Evolutionary conservation across 495 filamentous ascomycete genomes (phyloP), one percentile per base, ranked within the genome.

Genomic region (Podospora tetraspora): DNA sequence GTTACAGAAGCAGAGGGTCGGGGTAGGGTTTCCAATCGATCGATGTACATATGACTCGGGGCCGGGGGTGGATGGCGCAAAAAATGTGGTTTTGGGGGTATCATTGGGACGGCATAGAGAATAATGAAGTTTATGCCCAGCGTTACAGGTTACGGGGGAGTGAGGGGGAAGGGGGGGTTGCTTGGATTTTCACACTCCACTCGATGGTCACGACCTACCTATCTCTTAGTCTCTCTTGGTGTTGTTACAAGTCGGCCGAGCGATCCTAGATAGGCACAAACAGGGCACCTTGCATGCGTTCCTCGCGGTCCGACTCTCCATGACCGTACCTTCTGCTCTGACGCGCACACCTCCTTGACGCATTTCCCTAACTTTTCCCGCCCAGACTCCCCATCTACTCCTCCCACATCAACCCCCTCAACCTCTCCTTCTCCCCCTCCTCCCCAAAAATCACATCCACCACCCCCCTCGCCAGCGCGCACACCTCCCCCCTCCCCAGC

Each of bases 381-480:
- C 11, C 34, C 3, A 43, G 3, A 0, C 11, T 13, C 32, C 32
- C 32, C 12, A 57, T 29, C 9, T 21, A 34, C 22, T 34, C 32
- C 64, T 34, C 32, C 64, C 83, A 83, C 76, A 91, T 82, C 3
- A 90, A 78, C 11, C 70, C 70, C 24, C 79, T 73, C 63, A 93
- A 72, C 63, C 88, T 80, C 61, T 75, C 61, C 74, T 91, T 90
- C 72, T 92, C 86, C 16, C 83, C 74, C 21, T 88, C 83, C 0
- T 84, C 84, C 1, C 84, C 86, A 71, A 95, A 93, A 57, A 92
- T 91, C 56, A 80, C 81, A 62, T 87, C 83, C 52, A 89, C 80
- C 3, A 84, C 81, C 66, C 81, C 84, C 63, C 81, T 81, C 57
- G 84, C 85, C 11, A 94, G 78, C 3, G 77, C 74, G 65, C 86